These are phyloP conservation scores for Xylariaceae sp. DNA, from an alignment of 2,329 filamentous ascomycete genomes.

Conservation along the genomic window DNA sequence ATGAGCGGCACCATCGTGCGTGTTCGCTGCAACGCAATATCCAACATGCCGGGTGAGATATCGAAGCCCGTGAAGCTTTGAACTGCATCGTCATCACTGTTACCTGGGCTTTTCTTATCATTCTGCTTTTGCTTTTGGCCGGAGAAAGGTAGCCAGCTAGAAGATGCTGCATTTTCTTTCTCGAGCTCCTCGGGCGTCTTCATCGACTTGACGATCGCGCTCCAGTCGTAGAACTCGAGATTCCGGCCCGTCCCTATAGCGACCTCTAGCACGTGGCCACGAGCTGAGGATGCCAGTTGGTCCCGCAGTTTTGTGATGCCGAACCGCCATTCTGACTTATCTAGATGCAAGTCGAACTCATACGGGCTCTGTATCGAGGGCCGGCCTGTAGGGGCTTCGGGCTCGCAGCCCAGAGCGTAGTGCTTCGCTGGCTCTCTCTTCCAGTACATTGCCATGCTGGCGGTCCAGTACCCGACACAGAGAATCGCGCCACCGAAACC, in stretches of 20 bases:
- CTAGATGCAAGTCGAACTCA: conserved; percentile 58
- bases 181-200: conserved; percentile 18
- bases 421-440: conserved; percentile 20
- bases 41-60: conserved; percentile 59
- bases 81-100: conserved; percentile 32
- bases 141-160: conserved; percentile 3
- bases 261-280: conserved; percentile 60
- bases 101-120: conserved; percentile 11
- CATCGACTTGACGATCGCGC: conserved; percentile 23
- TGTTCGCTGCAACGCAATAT: conserved; percentile 54
- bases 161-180: conserved; percentile 15
- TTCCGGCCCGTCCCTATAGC: conserved; percentile 64
- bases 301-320: conserved; percentile 53
- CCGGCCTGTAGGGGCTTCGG: conserved; percentile 45
- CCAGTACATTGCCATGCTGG: conserved; percentile 29
- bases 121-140: not conserved
- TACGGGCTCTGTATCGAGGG: conserved; percentile 49
- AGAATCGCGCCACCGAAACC: conserved; percentile 46
- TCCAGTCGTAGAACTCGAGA: conserved; percentile 58
- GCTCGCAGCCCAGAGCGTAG: conserved; percentile 34
- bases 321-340: conserved; percentile 55
- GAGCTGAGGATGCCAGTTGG: conserved; percentile 45
- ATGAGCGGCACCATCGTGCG: conserved; percentile 41
- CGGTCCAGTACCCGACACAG: conserved; percentile 47
- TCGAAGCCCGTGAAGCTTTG: conserved; percentile 61